A percentile compares a stretch with the other conserved stretches of the same genome.
These are phyloP conservation scores for Cairneyella variabilis DNA, from an alignment of 495 filamentous ascomycete genomes.

Conservation along the genomic window DNA sequence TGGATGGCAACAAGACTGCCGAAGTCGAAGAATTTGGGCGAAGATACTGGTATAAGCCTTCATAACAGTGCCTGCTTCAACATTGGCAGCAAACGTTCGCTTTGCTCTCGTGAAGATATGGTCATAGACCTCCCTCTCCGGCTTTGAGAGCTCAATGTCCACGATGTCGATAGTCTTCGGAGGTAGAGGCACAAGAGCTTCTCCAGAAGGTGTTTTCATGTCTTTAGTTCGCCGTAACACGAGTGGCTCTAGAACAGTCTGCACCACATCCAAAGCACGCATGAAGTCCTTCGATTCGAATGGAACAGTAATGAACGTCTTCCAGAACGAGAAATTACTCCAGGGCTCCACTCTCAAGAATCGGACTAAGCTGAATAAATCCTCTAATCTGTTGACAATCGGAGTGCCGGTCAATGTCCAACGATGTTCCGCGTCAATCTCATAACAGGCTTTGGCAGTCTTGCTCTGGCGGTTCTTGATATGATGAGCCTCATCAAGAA, in stretches of 20 bases:
- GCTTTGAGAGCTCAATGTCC: slow-evolving; percentile 74
- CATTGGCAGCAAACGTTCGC: slow-evolving; percentile 74
- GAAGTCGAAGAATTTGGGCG: slow-evolving; percentile 89
- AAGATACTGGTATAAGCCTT: slow-evolving; percentile 96
- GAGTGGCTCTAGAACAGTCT: slow-evolving; percentile 91
- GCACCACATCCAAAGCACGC: slow-evolving; percentile 91
- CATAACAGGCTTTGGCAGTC: slow-evolving; percentile 89
- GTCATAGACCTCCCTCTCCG: slow-evolving; percentile 88
- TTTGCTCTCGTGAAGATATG: slow-evolving; percentile 81
- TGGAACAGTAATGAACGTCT: slow-evolving; percentile 95
- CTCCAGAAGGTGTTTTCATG: slow-evolving; percentile 92
- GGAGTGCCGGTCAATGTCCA: slow-evolving; percentile 96
- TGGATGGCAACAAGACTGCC: slow-evolving; percentile 94
- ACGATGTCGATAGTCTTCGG: slow-evolving; percentile 76
- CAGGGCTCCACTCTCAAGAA: slow-evolving; percentile 94
- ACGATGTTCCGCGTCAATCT: slow-evolving; percentile 76
- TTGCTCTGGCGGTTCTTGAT: slow-evolving; percentile 92
- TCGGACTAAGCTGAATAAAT: slow-evolving; percentile 90
- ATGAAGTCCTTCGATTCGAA: slow-evolving; percentile 95
- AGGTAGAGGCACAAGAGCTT: slow-evolving; percentile 83
- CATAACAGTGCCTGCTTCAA: slow-evolving; percentile 87
- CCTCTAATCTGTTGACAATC: slow-evolving; percentile 94
- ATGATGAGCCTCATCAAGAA: slow-evolving; percentile 90
- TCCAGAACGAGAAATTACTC: slow-evolving; percentile 98
- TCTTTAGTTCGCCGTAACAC: slow-evolving; percentile 95